These are phyloP conservation scores for Pythium brachiatum DNA, from an alignment of 352 stramenopile genomes.

Conservation along the genomic window DNA sequence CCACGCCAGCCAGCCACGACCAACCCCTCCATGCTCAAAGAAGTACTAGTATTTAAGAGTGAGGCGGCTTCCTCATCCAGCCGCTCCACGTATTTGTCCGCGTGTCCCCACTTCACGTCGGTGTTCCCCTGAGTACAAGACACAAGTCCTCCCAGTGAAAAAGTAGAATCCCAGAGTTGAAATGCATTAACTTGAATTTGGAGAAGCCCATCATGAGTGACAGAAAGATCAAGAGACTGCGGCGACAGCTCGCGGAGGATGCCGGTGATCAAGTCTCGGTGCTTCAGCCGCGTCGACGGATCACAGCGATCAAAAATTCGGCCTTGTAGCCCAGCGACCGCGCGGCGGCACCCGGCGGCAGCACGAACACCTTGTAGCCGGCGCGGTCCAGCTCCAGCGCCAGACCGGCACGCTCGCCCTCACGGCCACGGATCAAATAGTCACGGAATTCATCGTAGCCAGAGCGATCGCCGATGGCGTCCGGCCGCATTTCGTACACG, in stretches of 20 bases:
- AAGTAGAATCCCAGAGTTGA: constrained; percentile 2
- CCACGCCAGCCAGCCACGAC: background rate
- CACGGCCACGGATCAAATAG: constrained; percentile 59
- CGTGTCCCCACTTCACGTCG: background rate
- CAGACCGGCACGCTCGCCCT: constrained; percentile 46
- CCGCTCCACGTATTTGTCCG: background rate
- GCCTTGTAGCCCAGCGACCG: constrained; percentile 73
- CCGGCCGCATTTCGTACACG: constrained; percentile 70
- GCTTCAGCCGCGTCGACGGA: constrained; percentile 31
- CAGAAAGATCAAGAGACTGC: background rate
- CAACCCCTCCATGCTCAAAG: background rate
- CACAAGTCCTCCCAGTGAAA: too few species aligned
- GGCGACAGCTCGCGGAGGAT: too few species aligned
- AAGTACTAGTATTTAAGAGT: constrained; percentile 3
- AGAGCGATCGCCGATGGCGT: constrained; percentile 43
- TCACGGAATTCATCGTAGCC: constrained; percentile 64
- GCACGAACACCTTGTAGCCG: constrained; percentile 75
- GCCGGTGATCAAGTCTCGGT: too few species aligned
- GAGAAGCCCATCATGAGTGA: background rate
- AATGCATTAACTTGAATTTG: constrained; percentile 6
- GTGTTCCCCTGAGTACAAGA: too few species aligned
- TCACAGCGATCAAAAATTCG: constrained; percentile 63
- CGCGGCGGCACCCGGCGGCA: constrained; percentile 59
- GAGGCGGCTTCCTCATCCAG: background rate
- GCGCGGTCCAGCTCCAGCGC: constrained; percentile 58